Base-by-base conservation (phyloP, 1,284 basidiomycete genomes). In the Pisolithus thermaeus region DNA sequence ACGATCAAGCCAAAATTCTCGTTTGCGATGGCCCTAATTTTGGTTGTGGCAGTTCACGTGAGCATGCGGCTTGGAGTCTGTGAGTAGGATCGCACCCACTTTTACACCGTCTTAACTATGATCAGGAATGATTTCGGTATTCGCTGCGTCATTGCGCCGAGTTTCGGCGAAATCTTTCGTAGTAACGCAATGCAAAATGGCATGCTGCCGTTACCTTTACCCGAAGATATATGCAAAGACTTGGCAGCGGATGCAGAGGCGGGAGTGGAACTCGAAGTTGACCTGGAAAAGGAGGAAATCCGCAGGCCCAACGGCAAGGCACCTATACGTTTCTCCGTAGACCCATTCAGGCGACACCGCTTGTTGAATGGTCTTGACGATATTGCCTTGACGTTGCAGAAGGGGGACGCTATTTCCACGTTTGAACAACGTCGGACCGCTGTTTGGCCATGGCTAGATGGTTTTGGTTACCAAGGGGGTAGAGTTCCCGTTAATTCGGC, bases 11-110 rank as follows among this genome's bases (percentile, higher is more conserved):
- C 11, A 90, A 82, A 69, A 90, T 97, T 56, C 76, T 97, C 39
- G 87, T 97, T 44, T 92, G 89, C 64, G 92, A 86, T 7, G 94
- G 91, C 36, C 79, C 81, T 62, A 97, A 97, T 78, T 97, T 97
- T 72, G 94, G 94, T 12, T 97, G 94, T 61, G 94, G 92, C 35
- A 93, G 86, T 68, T 95, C 87, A 65, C 87, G 90, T 58, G 95
- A 97, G 69, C 95, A 97, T 66, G 94, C 94, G 14, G 92, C 93
- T 1, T 97, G 94, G 94, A 93, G 93, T 67, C 75, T 97, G 80
- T 91, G 60, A 74, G 87, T 79, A 25, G 16, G 42, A 46, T 46
- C 23, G 41, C n/a, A 52, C 32, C 39, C 22, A 36, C 44, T 49
- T 36, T 39, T 18, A 47, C 36, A 25, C 28, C 46, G 18, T 30